Evolutionary conservation across 805 yeast species (phyloP).

Genomic region (Brettanomyces anomalus): DNA sequence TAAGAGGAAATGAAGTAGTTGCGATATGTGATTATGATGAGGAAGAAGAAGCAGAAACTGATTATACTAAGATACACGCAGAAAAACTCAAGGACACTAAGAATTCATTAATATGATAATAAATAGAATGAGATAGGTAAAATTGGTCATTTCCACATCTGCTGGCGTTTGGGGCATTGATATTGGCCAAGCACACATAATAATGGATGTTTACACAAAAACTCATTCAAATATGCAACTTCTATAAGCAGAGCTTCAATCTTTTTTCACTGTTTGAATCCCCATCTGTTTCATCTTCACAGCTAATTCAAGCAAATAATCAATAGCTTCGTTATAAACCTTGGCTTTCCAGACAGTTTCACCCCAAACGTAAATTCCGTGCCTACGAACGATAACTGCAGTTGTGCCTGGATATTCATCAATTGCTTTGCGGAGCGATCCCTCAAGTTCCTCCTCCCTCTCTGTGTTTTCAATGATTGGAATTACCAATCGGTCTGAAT

Average conservation of each 20-base stretch:
- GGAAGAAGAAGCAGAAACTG: constrained; percentile 29
- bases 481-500: constrained; percentile 65
- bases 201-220: neutral
- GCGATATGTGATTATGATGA: constrained; percentile 47
- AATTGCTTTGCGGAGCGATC: constrained; percentile 54
- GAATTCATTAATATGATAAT: constrained; percentile 15
- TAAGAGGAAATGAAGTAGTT: constrained; percentile 53
- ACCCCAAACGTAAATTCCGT: constrained; percentile 97
- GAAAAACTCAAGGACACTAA: constrained; percentile 21
- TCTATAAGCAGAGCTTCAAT: neutral
- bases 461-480: constrained; percentile 92
- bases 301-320: constrained; percentile 77
- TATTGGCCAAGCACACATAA: neutral
- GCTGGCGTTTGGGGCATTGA: neutral
- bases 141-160: neutral
- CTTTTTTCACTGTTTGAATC: neutral
- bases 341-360: constrained; percentile 88
- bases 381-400: constrained; percentile 86
- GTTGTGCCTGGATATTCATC: constrained; percentile 65
- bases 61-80: constrained; percentile 29
- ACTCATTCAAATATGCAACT: neutral
- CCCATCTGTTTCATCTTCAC: constrained; percentile 72
- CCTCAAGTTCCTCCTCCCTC: constrained; percentile 76
- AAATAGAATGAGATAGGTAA: no score
- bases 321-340: constrained; percentile 86